phyloP scores from a whole-genome alignment of 164 flowering plant genomes.

The Macadamia integrifolia region DNA sequence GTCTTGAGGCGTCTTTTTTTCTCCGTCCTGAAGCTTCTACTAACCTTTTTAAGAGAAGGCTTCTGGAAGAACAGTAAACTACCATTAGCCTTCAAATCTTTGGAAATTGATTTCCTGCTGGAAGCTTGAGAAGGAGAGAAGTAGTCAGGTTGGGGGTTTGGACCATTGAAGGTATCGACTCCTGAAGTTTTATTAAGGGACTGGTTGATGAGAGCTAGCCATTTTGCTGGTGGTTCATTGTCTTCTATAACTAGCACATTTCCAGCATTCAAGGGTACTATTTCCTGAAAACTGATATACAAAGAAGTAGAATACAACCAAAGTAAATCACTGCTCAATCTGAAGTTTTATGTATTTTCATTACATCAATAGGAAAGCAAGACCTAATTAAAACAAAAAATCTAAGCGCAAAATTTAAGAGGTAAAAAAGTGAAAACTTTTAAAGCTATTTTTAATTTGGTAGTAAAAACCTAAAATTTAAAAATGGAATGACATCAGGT shows the following conservation, averaged over 20 bases:
- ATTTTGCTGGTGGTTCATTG: slow-evolving; percentile 72
- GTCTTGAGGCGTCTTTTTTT: slow-evolving; percentile 42
- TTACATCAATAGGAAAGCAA: too few species aligned
- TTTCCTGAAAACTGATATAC: slow-evolving; percentile 72
- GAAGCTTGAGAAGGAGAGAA: slow-evolving; percentile 14
- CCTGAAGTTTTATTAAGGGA: slow-evolving; percentile 48
- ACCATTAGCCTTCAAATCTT: slow-evolving; percentile 17
- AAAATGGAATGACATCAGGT: too few species aligned
- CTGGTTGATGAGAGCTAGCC: slow-evolving; percentile 62
- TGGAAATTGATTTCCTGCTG: slow-evolving; percentile 11
- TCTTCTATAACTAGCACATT: slow-evolving; percentile 83
- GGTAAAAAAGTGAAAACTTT: too few species aligned
- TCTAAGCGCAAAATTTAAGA: too few species aligned
- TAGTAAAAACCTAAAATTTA: too few species aligned
- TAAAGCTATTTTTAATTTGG: too few species aligned
- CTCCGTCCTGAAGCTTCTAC: slow-evolving; percentile 56
- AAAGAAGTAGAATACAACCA: neutral
- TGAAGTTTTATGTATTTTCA: too few species aligned
- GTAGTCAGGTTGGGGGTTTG: slow-evolving; percentile 11
- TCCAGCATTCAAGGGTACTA: slow-evolving; percentile 89
- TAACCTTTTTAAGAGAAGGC: slow-evolving; percentile 50
- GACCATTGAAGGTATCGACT: slow-evolving; percentile 3
- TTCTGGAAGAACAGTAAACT: slow-evolving; percentile 51
- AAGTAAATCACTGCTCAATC: too few species aligned
- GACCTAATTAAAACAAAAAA: neutral